A percentile compares a stretch with the other conserved stretches of the same genome.
These are phyloP conservation scores for Sphaerulina populicola DNA, from an alignment of 2,329 filamentous ascomycete genomes.

Conservation along the genomic window DNA sequence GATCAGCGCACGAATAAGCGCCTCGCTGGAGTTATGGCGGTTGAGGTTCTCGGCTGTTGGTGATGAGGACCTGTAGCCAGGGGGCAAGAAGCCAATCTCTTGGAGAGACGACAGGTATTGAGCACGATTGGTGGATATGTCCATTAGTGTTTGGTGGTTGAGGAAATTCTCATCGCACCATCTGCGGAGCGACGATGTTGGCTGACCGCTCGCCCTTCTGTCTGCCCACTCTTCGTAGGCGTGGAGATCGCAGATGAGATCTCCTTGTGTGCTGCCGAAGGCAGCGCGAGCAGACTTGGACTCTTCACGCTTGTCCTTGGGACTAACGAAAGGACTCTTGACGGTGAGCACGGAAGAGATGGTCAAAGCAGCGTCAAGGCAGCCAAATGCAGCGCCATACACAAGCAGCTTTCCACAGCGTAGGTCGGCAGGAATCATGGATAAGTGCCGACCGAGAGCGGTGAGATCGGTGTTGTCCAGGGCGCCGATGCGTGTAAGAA, in stretches of 20 bases:
- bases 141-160: conserved; percentile 70
- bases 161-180: conserved; percentile 87
- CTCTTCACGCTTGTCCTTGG: conserved; percentile 72
- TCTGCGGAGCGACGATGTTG: conserved; percentile 54
- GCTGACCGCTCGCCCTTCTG: conserved; percentile 50
- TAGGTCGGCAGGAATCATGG: conserved; percentile 88
- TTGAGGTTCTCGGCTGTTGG: conserved; percentile 35
- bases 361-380: conserved; percentile 76
- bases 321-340: conserved; percentile 76
- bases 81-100: conserved; percentile 67
- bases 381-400: conserved; percentile 87
- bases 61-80: conserved; percentile 24
- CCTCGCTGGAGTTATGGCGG: conserved; percentile 42
- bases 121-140: conserved; percentile 76
- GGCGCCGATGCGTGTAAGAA: conserved; percentile 78
- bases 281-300: conserved; percentile 65
- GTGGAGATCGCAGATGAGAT: conserved; percentile 76
- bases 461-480: conserved; percentile 80
- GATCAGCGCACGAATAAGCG: conserved; percentile 42
- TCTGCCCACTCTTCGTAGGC: conserved; percentile 77
- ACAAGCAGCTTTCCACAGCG: conserved; percentile 92
- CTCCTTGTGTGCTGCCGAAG: conserved; percentile 71
- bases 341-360: conserved; percentile 90
- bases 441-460: conserved; percentile 83
- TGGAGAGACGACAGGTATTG: conserved; percentile 81